Evolutionary conservation across 164 flowering plant genomes (phyloP).

Genomic region (Santalum album): DNA sequence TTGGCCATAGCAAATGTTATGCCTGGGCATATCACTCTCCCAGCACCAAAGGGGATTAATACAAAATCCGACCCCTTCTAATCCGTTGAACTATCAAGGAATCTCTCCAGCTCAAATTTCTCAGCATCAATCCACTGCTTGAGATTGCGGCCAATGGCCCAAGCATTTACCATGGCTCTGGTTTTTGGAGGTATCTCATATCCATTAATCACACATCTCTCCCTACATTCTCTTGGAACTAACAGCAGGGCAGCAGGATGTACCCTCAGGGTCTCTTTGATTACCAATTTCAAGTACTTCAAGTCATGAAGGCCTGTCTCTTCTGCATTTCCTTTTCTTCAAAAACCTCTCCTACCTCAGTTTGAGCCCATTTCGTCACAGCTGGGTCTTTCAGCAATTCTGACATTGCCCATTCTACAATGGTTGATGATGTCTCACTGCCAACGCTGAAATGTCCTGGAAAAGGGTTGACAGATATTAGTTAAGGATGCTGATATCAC

Average conservation of each 20-base stretch:
- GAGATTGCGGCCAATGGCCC: slow-evolving; percentile 29
- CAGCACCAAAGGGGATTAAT: slow-evolving; percentile 31
- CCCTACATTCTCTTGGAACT: slow-evolving; percentile 14
- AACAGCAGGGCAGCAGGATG: slow-evolving; percentile 14
- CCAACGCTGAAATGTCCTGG: slow-evolving; percentile 11
- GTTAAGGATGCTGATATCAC: background rate
- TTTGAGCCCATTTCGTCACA: slow-evolving; percentile 9
- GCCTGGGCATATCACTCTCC: slow-evolving; percentile 35
- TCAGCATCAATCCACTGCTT: slow-evolving; percentile 25
- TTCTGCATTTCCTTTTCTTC: background rate
- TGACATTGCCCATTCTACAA: slow-evolving; percentile 16
- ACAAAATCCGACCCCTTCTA: slow-evolving; percentile 24
- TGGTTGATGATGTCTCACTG: slow-evolving; percentile 11
- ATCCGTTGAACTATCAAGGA: slow-evolving; percentile 18
- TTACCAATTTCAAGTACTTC: background rate
- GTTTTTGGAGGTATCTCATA: slow-evolving; percentile 18
- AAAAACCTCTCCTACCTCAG: slow-evolving; percentile 8
- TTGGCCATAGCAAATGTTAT: slow-evolving; percentile 15
- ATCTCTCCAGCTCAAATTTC: slow-evolving; percentile 26
- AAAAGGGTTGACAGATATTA: background rate
- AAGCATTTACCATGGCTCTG: slow-evolving; percentile 22
- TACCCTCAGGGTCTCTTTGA: background rate
- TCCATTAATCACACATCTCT: slow-evolving; percentile 11
- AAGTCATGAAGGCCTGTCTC: background rate
- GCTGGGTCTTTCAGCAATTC: slow-evolving; percentile 8